phyloP scores from a whole-genome alignment of 768 basidiomycete species.

The Lactarius sp. region DNA sequence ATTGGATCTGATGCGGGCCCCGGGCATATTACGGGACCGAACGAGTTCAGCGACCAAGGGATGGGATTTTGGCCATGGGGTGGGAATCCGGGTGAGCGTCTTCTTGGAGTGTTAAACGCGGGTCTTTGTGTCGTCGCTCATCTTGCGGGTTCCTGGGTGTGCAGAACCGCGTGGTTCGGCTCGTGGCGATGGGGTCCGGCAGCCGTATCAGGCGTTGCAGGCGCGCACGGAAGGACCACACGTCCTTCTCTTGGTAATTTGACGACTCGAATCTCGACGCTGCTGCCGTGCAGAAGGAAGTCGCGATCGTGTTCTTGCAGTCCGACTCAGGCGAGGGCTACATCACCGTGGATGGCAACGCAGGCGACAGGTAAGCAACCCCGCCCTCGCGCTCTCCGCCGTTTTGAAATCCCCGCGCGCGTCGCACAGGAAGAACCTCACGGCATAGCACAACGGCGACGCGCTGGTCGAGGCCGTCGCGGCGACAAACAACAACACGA shows the following conservation, averaged over 20 bases:
- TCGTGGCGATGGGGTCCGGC: background rate
- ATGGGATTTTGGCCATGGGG: constrained; percentile 81
- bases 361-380: constrained; percentile 46
- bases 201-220: constrained; percentile 83
- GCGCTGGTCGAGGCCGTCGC: constrained; percentile 52
- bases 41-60: constrained; percentile 42
- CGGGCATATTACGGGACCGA: constrained; percentile 39
- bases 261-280: constrained; percentile 59
- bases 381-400: constrained; percentile 26
- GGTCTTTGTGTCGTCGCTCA: too few species aligned
- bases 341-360: constrained; percentile 53
- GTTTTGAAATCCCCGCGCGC: background rate
- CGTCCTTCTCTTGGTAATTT: constrained; percentile 61
- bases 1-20: constrained; percentile 55
- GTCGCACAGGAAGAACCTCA: constrained; percentile 33
- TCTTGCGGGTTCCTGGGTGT: constrained; percentile 17
- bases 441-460: constrained; percentile 37
- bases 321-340: constrained; percentile 41
- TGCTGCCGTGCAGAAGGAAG: constrained; percentile 44
- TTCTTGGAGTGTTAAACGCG: too few species aligned
- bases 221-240: constrained; percentile 59
- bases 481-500: constrained; percentile 63
- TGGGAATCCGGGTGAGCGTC: constrained; percentile 70
- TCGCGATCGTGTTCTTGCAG: constrained; percentile 49
- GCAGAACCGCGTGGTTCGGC: constrained; percentile 46